phyloP scores from a whole-genome alignment of 805 yeast genomes.

The Teunomyces cretensis region DNA sequence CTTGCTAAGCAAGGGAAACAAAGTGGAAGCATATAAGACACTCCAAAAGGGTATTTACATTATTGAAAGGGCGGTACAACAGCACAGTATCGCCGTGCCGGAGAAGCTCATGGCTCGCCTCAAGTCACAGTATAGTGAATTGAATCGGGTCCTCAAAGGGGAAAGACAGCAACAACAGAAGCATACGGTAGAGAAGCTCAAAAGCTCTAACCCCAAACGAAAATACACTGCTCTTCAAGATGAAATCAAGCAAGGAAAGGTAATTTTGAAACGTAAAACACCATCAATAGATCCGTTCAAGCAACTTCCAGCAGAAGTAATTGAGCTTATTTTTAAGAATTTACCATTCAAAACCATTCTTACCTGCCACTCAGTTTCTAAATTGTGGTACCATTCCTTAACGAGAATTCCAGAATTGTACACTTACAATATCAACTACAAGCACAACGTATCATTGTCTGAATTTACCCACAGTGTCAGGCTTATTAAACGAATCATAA shows the following conservation, averaged over 20 bases:
- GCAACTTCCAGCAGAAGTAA: constrained; percentile 29
- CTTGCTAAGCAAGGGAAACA: constrained; percentile 18
- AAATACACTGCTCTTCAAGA: not conserved
- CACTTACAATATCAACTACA: constrained; percentile 18
- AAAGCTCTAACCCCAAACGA: not conserved
- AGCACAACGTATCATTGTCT: constrained; percentile 20
- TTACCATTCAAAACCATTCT: constrained; percentile 22
- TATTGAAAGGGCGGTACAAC: constrained; percentile 31
- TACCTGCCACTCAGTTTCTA: constrained; percentile 32
- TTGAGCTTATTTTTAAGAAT: constrained; percentile 24
- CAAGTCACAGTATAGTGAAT: constrained; percentile 19
- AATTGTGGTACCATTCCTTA: constrained; percentile 31
- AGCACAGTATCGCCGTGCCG: constrained; percentile 29
- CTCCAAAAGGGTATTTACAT: constrained; percentile 37
- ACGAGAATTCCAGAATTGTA: constrained; percentile 27
- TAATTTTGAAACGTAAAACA: not conserved
- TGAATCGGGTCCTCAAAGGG: constrained; percentile 23
- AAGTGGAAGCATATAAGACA: constrained; percentile 34
- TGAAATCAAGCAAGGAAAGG: not conserved
- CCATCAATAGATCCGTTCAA: constrained; percentile 25
- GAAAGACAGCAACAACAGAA: constrained; percentile 5
- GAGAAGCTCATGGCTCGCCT: constrained; percentile 28
- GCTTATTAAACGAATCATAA: constrained; percentile 25
- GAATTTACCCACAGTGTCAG: constrained; percentile 32
- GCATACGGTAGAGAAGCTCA: constrained; percentile 16